Conservation (phyloP, 352 stramenopile genomes). For the Phytophthora sp. region DNA sequence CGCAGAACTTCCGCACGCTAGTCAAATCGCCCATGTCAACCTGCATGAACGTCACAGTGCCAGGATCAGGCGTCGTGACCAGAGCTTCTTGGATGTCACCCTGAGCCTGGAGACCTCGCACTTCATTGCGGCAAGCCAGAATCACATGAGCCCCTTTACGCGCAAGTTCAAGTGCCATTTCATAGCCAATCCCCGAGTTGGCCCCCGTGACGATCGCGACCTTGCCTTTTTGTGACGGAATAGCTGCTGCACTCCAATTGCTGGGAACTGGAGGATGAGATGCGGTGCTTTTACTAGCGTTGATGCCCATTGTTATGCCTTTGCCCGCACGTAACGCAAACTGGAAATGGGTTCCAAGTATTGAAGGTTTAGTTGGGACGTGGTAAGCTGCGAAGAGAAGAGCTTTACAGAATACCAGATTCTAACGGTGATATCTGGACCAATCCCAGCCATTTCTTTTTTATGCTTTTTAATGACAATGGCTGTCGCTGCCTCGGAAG, state of each 20-base stretch:
- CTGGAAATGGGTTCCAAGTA: neutral
- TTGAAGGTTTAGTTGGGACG: neutral
- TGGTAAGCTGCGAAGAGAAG: no score
- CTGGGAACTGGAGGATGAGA: constrained; percentile 16
- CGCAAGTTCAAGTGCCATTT: constrained; percentile 42
- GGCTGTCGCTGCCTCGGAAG: no score
- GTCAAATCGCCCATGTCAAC: no score
- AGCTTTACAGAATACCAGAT: no score
- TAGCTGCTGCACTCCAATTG: constrained; percentile 35
- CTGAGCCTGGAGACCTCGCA: constrained; percentile 23
- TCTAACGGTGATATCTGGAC: no score
- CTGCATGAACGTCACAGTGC: constrained; percentile 47
- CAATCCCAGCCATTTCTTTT: no score
- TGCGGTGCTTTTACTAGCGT: neutral
- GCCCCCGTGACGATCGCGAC: constrained; percentile 45
- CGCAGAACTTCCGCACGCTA: no score
- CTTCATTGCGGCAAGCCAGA: constrained; percentile 43
- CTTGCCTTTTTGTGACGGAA: constrained; percentile 34
- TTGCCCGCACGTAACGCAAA: no score
- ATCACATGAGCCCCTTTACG: constrained; percentile 43
- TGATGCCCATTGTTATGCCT: constrained; percentile 2
- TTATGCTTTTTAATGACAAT: no score
- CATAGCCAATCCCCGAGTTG: constrained; percentile 52
- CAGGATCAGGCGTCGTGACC: neutral
- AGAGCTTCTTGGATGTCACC: constrained; percentile 15